These are phyloP conservation scores for Cladobotryum mycophilum DNA, from an alignment of 2,329 filamentous ascomycete genomes.

Conservation along the genomic window DNA sequence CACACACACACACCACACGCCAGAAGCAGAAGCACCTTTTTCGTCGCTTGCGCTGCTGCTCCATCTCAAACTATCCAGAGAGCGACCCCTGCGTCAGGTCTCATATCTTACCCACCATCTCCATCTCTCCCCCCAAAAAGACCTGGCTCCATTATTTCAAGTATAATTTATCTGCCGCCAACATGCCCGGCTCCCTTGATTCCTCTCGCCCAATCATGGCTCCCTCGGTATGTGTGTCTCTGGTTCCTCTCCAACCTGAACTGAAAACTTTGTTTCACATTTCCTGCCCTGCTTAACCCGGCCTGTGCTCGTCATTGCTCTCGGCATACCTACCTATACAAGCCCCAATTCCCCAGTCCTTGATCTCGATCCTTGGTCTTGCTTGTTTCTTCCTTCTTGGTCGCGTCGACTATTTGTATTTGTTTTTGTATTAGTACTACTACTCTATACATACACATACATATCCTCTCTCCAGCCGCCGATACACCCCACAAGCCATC, in stretches of 20 bases:
- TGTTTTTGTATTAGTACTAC: constrained; percentile 2
- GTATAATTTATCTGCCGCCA: constrained; percentile 1
- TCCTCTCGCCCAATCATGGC: constrained; percentile 58
- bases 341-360: not conserved
- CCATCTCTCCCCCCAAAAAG: not conserved
- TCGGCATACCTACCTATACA: not conserved
- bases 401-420: not conserved
- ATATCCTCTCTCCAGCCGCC: no score
- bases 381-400: not conserved
- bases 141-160: no score
- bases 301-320: not conserved
- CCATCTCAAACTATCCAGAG: no score
- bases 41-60: no score
- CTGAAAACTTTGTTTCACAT: constrained; percentile 9
- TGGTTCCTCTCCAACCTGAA: constrained; percentile 5
- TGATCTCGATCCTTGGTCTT: not conserved
- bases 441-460: not conserved
- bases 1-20: no score
- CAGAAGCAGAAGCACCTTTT: no score
- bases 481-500: not conserved
- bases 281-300: constrained; percentile 3
- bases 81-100: no score
- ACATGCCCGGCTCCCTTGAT: constrained; percentile 54
- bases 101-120: no score
- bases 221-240: constrained; percentile 47